Conservation (phyloP, 176 grass and related monocot genomes). For the Carex kokanica region DNA sequence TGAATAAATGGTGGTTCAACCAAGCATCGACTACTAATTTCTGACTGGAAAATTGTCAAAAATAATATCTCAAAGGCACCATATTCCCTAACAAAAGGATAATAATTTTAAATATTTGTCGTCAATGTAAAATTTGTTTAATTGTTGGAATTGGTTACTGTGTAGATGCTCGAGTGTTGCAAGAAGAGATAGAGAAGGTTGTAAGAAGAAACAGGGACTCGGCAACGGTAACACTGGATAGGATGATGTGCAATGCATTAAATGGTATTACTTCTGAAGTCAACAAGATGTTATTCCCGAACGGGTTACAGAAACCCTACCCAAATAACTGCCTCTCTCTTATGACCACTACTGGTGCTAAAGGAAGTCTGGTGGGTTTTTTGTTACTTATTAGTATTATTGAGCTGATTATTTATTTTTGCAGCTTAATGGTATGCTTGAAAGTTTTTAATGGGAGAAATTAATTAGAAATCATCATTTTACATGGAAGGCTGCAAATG, state of each 20-base stretch:
- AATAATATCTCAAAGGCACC: not conserved
- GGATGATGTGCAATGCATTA: slow-evolving; percentile 48
- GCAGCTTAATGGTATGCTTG: not conserved
- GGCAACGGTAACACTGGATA: slow-evolving; percentile 59
- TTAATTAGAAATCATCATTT: not conserved
- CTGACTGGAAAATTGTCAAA: not conserved
- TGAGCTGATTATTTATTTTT: not conserved
- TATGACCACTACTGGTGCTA: slow-evolving; percentile 91
- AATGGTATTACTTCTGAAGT: slow-evolving; percentile 44
- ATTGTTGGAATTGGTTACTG: slow-evolving; percentile 8
- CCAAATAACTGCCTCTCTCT: slow-evolving; percentile 84
- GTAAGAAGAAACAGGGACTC: slow-evolving; percentile 57
- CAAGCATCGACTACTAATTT: not conserved
- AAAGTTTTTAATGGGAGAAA: not conserved
- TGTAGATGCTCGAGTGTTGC: slow-evolving; percentile 50
- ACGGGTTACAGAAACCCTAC: slow-evolving; percentile 70
- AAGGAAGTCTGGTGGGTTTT: slow-evolving; percentile 62
- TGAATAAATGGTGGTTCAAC: not conserved
- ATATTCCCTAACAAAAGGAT: not conserved
- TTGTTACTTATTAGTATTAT: slow-evolving; percentile 3
- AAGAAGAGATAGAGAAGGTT: slow-evolving; percentile 66
- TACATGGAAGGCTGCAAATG: not conserved
- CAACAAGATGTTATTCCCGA: slow-evolving; percentile 57
- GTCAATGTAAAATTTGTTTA: slow-evolving; percentile 1
- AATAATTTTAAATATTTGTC: not conserved